phyloP scores from a whole-genome alignment of 2,329 filamentous ascomycete genomes.

The Ceratocystis ficicola region DNA sequence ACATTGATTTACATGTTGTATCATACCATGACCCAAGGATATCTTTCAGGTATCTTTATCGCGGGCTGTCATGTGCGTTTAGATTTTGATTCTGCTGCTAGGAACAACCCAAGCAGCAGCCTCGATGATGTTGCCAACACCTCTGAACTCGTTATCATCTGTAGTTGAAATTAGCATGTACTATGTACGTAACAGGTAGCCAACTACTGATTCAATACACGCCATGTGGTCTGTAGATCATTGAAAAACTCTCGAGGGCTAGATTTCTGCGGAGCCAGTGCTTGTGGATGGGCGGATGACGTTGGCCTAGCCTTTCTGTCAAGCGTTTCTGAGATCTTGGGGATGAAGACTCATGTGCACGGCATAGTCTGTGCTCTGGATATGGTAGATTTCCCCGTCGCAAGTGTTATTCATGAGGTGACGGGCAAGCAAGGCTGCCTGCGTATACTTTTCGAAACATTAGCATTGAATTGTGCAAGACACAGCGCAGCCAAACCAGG shows the following conservation, averaged over 20 bases:
- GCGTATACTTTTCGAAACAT: constrained; percentile 71
- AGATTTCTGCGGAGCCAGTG: constrained; percentile 51
- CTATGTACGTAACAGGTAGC: background rate
- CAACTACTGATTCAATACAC: constrained; percentile 27
- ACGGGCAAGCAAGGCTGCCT: constrained; percentile 55
- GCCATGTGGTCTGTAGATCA: constrained; percentile 66
- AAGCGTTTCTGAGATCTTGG: constrained; percentile 57
- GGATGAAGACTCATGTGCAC: constrained; percentile 74
- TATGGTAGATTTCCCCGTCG: constrained; percentile 70
- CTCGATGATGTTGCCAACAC: constrained; percentile 56
- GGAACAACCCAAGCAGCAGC: constrained; percentile 59
- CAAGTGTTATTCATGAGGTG: constrained; percentile 57
- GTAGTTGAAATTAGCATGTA: background rate
- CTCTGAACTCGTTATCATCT: constrained; percentile 54
- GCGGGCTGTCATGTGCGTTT: background rate
- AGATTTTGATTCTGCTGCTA: constrained; percentile 30
- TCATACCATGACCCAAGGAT: background rate
- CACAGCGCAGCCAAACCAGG: constrained; percentile 37
- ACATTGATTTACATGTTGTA: background rate
- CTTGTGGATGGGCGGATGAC: constrained; percentile 54
- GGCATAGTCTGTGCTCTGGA: constrained; percentile 63
- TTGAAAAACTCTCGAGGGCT: constrained; percentile 61
- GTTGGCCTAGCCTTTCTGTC: constrained; percentile 68
- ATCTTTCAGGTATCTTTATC: background rate
- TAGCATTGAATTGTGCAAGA: constrained; percentile 46